phyloP scores from a whole-genome alignment of 352 stramenopile species.

The Pythium scleroteichum region DNA sequence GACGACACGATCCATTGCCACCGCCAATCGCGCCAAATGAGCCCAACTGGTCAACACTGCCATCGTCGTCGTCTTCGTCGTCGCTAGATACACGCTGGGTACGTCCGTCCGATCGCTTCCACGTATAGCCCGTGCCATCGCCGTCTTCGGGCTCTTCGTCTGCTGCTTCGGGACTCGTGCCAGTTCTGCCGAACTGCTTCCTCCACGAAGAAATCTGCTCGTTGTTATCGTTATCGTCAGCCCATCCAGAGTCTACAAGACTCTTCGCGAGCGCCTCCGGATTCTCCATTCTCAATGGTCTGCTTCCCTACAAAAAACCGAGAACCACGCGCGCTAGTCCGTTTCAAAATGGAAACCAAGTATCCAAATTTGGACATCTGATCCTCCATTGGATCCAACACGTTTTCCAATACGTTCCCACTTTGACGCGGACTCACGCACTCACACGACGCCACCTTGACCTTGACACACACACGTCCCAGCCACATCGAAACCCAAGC shows the following conservation, averaged over 20 bases:
- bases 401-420: too few relatives aligned
- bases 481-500: too few relatives aligned
- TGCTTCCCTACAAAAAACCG: too few relatives aligned
- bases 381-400: too few relatives aligned
- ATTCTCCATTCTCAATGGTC: constrained; percentile 2
- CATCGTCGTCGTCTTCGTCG: constrained; percentile 42
- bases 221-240: constrained; percentile 13
- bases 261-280: constrained; percentile 1
- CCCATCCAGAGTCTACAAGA: constrained; percentile 34
- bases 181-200: constrained; percentile 13
- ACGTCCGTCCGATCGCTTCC: constrained; percentile 54
- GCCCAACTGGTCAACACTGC: constrained; percentile 10
- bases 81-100: constrained; percentile 14
- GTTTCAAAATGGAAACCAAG: too few relatives aligned
- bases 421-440: too few relatives aligned
- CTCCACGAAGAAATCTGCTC: constrained; percentile 17
- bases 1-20: constrained; percentile 21
- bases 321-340: too few relatives aligned
- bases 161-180: background rate
- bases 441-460: too few relatives aligned
- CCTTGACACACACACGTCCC: too few relatives aligned
- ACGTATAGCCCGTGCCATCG: constrained; percentile 43
- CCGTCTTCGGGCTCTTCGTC: background rate
- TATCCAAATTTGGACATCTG: too few relatives aligned
- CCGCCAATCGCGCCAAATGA: constrained; percentile 3